These are phyloP conservation scores for Colletotrichum sp. DNA, from an alignment of 2,329 filamentous ascomycete genomes.

Conservation along the genomic window DNA sequence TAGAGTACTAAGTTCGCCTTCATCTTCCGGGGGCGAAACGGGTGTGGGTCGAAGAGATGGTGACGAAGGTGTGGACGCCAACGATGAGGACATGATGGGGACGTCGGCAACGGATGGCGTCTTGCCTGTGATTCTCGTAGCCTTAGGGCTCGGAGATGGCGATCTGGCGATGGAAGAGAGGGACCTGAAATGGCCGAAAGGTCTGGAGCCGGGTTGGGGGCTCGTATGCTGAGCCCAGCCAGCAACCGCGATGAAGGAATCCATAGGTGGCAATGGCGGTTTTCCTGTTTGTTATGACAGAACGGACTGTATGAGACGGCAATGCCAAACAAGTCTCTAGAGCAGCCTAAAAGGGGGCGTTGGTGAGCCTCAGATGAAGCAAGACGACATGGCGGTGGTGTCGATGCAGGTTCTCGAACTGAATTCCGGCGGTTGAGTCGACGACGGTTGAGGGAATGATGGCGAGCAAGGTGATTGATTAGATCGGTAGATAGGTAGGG, in stretches of 20 bases:
- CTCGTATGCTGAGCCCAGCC: slow-evolving; percentile 55
- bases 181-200: slow-evolving; percentile 57
- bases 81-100: slow-evolving; percentile 42
- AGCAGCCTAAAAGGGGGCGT: neutral
- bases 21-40: slow-evolving; percentile 50
- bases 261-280: neutral
- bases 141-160: slow-evolving; percentile 35
- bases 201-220: slow-evolving; percentile 35
- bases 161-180: slow-evolving; percentile 55
- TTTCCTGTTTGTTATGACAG: neutral
- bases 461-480: neutral
- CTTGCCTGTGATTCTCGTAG: slow-evolving; percentile 40
- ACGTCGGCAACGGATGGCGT: slow-evolving; percentile 41
- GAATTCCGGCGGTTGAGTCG: neutral
- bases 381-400: slow-evolving; percentile 13
- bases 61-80: slow-evolving; percentile 33
- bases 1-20: slow-evolving; percentile 71
- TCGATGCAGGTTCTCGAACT: neutral
- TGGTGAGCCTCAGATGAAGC: neutral
- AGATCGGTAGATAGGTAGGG: too few relatives aligned
- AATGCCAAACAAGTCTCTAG: neutral
- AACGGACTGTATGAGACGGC: neutral
- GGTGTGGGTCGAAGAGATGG: slow-evolving; percentile 39
- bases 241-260: slow-evolving; percentile 54
- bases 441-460: neutral